Evolutionary conservation across 1,284 basidiomycete species (phyloP).

Genomic region (Xerocomus amazonicus): DNA sequence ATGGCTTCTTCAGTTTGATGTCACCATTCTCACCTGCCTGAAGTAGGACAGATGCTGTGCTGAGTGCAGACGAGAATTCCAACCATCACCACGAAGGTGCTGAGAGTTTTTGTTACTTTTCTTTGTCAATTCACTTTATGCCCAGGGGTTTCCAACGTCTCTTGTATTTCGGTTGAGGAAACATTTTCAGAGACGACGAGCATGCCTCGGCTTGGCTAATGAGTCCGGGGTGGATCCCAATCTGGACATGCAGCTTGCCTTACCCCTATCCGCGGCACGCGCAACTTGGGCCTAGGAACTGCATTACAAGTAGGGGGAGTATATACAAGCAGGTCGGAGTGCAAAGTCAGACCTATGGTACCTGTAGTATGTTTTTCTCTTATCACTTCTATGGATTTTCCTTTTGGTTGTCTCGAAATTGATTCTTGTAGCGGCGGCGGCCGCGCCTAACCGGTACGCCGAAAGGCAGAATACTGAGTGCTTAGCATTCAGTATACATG

Average conservation of each 20-base stretch:
- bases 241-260: slow-evolving; percentile 4
- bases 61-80: not conserved
- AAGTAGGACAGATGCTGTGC: not conserved
- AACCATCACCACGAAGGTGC: slow-evolving; percentile 2
- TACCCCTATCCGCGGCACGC: not conserved
- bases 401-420: too few relatives aligned
- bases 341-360: too few relatives aligned
- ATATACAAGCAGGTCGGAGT: too few relatives aligned
- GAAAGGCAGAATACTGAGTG: too few relatives aligned
- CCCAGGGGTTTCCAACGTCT: not conserved
- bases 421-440: too few relatives aligned
- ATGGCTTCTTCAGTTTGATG: not conserved
- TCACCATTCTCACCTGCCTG: slow-evolving; percentile 3
- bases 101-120: not conserved
- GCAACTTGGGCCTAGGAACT: not conserved
- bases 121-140: not conserved
- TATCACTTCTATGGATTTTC: too few relatives aligned
- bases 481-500: too few relatives aligned
- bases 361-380: too few relatives aligned
- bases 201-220: not conserved
- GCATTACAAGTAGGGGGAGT: too few relatives aligned
- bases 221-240: not conserved
- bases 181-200: not conserved
- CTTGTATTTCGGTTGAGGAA: not conserved
- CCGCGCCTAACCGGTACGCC: too few relatives aligned